phyloP scores from a whole-genome alignment of 768 basidiomycete species.

The Leccinum variicolor region DNA sequence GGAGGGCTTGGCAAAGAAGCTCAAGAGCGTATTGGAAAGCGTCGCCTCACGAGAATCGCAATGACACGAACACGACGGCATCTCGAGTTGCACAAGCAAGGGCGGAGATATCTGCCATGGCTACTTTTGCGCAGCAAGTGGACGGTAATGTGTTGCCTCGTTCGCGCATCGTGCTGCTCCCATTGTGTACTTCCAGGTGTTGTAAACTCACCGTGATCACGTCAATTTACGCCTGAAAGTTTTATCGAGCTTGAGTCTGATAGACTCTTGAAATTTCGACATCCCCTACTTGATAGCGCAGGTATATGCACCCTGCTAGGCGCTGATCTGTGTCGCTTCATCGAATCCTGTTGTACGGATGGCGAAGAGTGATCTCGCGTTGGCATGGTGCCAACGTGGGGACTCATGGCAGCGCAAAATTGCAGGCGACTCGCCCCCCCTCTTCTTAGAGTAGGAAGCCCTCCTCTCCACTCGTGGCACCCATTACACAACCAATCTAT shows the following conservation, averaged over 20 bases:
- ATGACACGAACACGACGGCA: neutral
- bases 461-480: no score
- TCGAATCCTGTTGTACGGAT: no score
- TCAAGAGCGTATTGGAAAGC: slow-evolving; percentile 39
- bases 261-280: no score
- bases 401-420: no score
- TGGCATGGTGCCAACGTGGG: no score
- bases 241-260: neutral
- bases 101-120: neutral
- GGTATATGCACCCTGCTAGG: no score
- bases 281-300: no score
- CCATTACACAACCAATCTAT: no score
- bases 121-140: neutral
- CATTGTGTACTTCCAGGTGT: neutral
- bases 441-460: no score
- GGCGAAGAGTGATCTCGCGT: no score
- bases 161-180: neutral
- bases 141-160: neutral
- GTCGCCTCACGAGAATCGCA: slow-evolving; percentile 31
- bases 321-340: no score
- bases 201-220: neutral
- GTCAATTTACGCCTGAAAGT: neutral
- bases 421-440: no score
- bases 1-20: slow-evolving; percentile 54
- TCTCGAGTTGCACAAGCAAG: neutral